Conservation (phyloP, 1,139 yeast genomes). For the Lodderomyces parapsilosis region DNA sequence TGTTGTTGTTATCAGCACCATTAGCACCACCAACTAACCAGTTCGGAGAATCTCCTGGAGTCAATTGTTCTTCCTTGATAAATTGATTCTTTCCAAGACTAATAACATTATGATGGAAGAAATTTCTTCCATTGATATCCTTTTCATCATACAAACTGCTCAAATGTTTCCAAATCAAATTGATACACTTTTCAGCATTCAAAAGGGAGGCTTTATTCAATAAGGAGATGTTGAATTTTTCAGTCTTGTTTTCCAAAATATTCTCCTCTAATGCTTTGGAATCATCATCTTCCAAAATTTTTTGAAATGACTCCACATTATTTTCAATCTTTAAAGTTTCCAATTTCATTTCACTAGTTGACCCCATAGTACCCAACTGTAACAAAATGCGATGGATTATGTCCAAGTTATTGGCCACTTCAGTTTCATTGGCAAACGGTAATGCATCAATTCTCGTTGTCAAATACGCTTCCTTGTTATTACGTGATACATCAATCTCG, state of each 20-base stretch:
- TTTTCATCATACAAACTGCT: conserved; percentile 48
- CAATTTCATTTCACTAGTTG: conserved; percentile 19
- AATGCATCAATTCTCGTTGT: conserved; percentile 69
- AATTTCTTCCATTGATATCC: conserved; percentile 80
- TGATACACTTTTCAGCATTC: conserved; percentile 56
- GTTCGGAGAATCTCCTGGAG: conserved; percentile 39
- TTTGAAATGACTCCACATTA: conserved; percentile 14
- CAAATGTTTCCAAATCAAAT: conserved; percentile 41
- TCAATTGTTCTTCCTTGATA: conserved; percentile 23
- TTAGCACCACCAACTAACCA: conserved; percentile 25
- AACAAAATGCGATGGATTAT: conserved; percentile 55
- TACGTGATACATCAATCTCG: conserved; percentile 43
- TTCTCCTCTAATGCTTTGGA: conserved; percentile 32
- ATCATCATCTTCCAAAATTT: conserved; percentile 47
- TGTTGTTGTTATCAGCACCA: conserved; percentile 63
- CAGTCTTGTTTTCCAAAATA: conserved; percentile 19
- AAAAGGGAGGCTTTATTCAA: conserved; percentile 63
- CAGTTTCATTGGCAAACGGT: conserved; percentile 73
- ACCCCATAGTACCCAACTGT: conserved; percentile 22
- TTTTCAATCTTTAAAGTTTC: conserved; percentile 6
- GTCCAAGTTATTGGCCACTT: conserved; percentile 53
- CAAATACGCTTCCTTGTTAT: conserved; percentile 66
- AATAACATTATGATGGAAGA: conserved; percentile 80
- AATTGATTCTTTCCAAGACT: conserved; percentile 61
- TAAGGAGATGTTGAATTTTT: conserved; percentile 51